phyloP scores from a whole-genome alignment of 1,284 basidiomycete genomes.

The Moesziomyces sp. region DNA sequence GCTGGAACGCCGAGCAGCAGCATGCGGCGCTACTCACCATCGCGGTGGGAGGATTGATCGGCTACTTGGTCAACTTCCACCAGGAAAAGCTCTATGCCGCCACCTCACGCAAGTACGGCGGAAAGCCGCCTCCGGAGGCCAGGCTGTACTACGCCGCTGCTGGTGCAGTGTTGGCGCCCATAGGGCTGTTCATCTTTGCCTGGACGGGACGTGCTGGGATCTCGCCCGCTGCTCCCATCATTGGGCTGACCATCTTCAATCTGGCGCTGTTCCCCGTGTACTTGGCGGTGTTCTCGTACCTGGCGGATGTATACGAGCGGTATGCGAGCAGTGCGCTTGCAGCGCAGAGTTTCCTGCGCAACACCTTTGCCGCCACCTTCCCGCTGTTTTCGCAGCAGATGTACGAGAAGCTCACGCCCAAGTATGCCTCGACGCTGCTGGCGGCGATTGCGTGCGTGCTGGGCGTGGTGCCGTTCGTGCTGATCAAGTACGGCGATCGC shows the following conservation, averaged over 20 bases:
- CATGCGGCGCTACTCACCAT: constrained; percentile 51
- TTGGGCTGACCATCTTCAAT: constrained; percentile 48
- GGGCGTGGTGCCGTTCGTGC: constrained; percentile 60
- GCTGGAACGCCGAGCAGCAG: constrained; percentile 50
- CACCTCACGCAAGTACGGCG: constrained; percentile 54
- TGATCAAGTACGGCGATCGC: constrained; percentile 55
- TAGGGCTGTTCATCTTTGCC: constrained; percentile 55
- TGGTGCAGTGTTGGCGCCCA: constrained; percentile 49
- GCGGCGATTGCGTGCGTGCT: constrained; percentile 53
- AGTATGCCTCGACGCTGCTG: constrained; percentile 60
- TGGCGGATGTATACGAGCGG: constrained; percentile 57
- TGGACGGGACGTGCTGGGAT: constrained; percentile 45
- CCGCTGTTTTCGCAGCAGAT: constrained; percentile 48
- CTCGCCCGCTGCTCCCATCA: constrained; percentile 44
- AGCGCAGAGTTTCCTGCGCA: constrained; percentile 55
- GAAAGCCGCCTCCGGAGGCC: constrained; percentile 70
- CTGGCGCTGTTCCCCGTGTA: constrained; percentile 40
- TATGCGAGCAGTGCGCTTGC: constrained; percentile 65
- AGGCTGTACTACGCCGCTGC: constrained; percentile 67
- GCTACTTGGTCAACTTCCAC: constrained; percentile 75
- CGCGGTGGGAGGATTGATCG: constrained; percentile 69
- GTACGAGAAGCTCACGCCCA: constrained; percentile 56
- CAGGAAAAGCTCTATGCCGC: constrained; percentile 54
- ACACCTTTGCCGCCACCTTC: constrained; percentile 51
- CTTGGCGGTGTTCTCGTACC: constrained; percentile 45